These are phyloP conservation scores for Suhomyces wounanorum DNA, from an alignment of 1,139 yeast species.

Conservation along the genomic window DNA sequence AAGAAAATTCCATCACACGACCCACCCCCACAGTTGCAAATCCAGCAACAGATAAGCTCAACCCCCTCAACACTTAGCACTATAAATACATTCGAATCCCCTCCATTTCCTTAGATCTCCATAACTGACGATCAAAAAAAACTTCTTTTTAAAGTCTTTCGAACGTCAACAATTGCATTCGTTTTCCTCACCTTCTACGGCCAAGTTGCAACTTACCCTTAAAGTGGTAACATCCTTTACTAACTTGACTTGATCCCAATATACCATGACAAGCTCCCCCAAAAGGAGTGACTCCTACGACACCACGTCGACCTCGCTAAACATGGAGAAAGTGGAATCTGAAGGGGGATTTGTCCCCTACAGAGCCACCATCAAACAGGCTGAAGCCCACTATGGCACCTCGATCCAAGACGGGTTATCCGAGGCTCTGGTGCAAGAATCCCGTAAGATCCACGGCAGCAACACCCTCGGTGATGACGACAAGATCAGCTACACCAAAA, in stretches of 20 bases:
- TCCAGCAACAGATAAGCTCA: conserved; percentile 7
- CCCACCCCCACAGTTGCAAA: background rate
- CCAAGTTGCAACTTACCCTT: background rate
- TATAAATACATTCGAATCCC: background rate
- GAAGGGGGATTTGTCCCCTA: conserved; percentile 15
- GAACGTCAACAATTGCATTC: background rate
- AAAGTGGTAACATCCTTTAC: background rate
- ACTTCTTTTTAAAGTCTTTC: background rate
- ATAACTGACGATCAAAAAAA: background rate
- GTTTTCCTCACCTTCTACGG: background rate
- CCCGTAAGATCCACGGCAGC: conserved; percentile 21
- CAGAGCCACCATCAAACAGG: conserved; percentile 17
- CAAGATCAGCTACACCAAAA: conserved; percentile 28
- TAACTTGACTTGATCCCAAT: background rate
- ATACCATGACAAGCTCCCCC: background rate
- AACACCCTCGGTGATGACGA: conserved; percentile 35
- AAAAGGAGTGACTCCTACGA: background rate
- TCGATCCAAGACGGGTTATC: conserved; percentile 19
- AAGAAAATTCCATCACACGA: conserved; percentile 5
- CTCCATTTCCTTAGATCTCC: background rate
- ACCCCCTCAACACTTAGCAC: background rate
- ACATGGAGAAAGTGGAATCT: conserved; percentile 1
- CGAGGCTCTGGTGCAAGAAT: conserved; percentile 15
- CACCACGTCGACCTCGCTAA: background rate
- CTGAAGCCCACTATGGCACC: conserved; percentile 17